Evolutionary conservation across 495 filamentous ascomycete species (phyloP).

Genomic region (Aspergillus egyptiacus): DNA sequence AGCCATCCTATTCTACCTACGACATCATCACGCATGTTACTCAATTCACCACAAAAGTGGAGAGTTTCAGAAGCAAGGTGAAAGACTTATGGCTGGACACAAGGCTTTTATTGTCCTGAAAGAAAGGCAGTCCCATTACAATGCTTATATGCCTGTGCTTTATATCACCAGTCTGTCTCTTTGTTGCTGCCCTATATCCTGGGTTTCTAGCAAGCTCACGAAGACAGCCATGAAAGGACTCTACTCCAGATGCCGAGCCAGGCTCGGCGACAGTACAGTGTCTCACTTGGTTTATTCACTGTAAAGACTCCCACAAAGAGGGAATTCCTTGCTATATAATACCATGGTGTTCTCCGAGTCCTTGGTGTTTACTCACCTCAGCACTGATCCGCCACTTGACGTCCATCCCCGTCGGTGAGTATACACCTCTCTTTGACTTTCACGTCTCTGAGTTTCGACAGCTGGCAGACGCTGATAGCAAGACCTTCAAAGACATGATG

Average conservation of each 20-base stretch:
- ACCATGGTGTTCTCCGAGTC: background rate
- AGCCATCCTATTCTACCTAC: conserved; percentile 13
- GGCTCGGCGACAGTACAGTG: background rate
- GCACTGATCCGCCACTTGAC: too few relatives aligned
- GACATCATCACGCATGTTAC: background rate
- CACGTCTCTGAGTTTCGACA: too few relatives aligned
- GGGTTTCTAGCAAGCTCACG: background rate
- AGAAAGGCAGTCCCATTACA: background rate
- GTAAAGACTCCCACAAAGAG: background rate
- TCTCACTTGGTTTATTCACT: background rate
- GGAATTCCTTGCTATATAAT: background rate
- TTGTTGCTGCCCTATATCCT: background rate
- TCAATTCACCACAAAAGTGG: background rate
- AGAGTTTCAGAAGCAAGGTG: background rate
- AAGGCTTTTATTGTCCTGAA: background rate
- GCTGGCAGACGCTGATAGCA: too few relatives aligned
- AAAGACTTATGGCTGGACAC: background rate
- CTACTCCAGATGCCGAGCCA: background rate
- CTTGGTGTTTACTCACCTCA: background rate
- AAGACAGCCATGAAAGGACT: background rate
- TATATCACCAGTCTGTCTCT: background rate
- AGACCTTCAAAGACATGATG: too few relatives aligned
- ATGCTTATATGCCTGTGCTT: background rate
- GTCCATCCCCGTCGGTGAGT: too few relatives aligned
- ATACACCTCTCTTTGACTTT: too few relatives aligned